phyloP scores from a whole-genome alignment of 1,139 yeast species.

The Debaryomyces nepalensis region DNA sequence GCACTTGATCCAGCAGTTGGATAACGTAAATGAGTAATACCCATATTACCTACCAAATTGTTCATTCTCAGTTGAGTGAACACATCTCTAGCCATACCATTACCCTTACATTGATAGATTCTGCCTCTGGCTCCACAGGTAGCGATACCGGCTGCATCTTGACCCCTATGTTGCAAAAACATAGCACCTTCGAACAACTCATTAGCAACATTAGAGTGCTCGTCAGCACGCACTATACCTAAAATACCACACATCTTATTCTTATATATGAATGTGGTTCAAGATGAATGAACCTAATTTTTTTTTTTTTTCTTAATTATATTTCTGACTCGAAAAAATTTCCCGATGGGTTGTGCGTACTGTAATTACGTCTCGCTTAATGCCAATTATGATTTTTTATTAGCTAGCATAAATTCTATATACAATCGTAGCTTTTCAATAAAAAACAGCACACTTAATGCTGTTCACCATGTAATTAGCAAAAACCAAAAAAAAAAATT shows the following conservation, averaged over 20 bases:
- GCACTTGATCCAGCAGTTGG: slow-evolving; percentile 99
- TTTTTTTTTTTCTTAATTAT: background rate
- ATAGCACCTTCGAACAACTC: slow-evolving; percentile 93
- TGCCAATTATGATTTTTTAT: slow-evolving; percentile 10
- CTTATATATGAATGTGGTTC: background rate
- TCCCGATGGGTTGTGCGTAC: slow-evolving; percentile 9
- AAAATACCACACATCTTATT: slow-evolving; percentile 92
- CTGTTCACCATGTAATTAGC: slow-evolving; percentile 3
- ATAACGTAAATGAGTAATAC: slow-evolving; percentile 90
- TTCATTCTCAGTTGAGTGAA: slow-evolving; percentile 82
- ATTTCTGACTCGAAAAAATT: slow-evolving; percentile 8
- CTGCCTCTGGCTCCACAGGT: slow-evolving; percentile 96
- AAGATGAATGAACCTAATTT: slow-evolving; percentile 1
- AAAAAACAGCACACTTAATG: background rate
- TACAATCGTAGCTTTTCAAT: slow-evolving; percentile 1
- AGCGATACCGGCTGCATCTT: slow-evolving; percentile 99
- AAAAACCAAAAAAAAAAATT: slow-evolving; percentile 7
- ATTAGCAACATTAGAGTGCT: slow-evolving; percentile 73
- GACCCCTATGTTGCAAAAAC: slow-evolving; percentile 96
- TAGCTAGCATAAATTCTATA: slow-evolving; percentile 5
- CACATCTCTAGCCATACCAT: slow-evolving; percentile 98
- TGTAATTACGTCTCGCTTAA: background rate
- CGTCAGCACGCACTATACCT: slow-evolving; percentile 85
- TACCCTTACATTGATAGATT: slow-evolving; percentile 95
- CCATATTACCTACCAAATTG: slow-evolving; percentile 91